A percentile compares a stretch with the other conserved stretches of the same genome.
phyloP scores from a whole-genome alignment of 2,329 filamentous ascomycete species.

The Monosporascus sp. region DNA sequence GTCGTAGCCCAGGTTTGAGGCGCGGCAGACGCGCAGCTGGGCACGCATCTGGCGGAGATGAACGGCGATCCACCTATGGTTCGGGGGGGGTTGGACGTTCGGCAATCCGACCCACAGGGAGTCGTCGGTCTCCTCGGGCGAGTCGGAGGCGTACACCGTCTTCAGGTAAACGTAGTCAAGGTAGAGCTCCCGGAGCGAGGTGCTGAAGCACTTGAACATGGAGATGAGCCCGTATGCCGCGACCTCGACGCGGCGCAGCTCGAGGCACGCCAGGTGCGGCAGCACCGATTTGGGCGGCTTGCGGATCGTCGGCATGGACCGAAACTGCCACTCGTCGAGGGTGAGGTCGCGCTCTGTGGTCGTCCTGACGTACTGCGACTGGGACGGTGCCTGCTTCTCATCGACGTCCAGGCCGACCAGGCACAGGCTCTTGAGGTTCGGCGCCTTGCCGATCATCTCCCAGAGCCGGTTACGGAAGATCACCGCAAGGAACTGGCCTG shows the following conservation, averaged over 20 bases:
- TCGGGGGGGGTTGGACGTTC: slow-evolving; percentile 31
- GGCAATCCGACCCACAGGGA: slow-evolving; percentile 41
- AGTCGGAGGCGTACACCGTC: slow-evolving; percentile 29
- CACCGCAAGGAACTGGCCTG: slow-evolving; percentile 25
- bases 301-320: slow-evolving; percentile 28
- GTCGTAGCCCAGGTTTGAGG: slow-evolving; percentile 39
- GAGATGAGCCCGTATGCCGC: slow-evolving; percentile 29
- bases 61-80: slow-evolving; percentile 38
- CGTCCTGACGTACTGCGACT: slow-evolving; percentile 27
- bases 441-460: slow-evolving; percentile 42
- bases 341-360: slow-evolving; percentile 31
- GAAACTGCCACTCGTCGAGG: slow-evolving; percentile 33
- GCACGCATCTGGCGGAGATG: slow-evolving; percentile 30
- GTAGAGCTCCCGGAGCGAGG: slow-evolving; percentile 38
- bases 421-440: slow-evolving; percentile 39
- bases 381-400: slow-evolving; percentile 21
- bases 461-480: slow-evolving; percentile 42
- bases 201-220: slow-evolving; percentile 28
- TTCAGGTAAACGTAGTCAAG: slow-evolving; percentile 42
- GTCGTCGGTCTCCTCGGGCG: slow-evolving; percentile 27
- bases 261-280: slow-evolving; percentile 35
- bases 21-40: slow-evolving; percentile 36
- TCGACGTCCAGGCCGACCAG: slow-evolving; percentile 40
- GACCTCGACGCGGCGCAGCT: slow-evolving; percentile 38
- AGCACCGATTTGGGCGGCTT: slow-evolving; percentile 28